Percentiles rank a stretch among this genome's conserved stretches.
Conservation (phyloP, 495 filamentous ascomycete species). For the Penicillium subrubescens region DNA sequence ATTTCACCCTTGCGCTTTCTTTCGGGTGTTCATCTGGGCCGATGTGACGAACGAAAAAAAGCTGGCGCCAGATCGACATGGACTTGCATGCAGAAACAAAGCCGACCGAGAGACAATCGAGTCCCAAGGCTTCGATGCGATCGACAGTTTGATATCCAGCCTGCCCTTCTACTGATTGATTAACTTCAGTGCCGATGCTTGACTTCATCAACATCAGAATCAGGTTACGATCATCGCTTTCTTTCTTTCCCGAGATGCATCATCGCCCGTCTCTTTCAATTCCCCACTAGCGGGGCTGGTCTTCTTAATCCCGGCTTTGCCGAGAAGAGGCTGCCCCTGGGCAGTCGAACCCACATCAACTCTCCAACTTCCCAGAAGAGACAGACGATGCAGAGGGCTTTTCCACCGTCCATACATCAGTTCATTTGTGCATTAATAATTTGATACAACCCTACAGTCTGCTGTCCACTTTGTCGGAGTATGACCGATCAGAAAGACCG, state of each 20-base stretch:
- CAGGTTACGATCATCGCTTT: not conserved
- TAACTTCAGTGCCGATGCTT: not conserved
- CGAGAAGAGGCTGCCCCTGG: not conserved
- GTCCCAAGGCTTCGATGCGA: not conserved
- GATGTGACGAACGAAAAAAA: constrained; percentile 2
- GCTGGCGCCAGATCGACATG: constrained; percentile 16
- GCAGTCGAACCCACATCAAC: not conserved
- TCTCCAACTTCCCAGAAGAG: not conserved
- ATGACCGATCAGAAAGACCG: not conserved
- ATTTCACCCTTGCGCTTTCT: not conserved
- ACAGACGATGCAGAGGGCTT: not conserved
- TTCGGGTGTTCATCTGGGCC: not conserved
- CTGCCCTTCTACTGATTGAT: not conserved
- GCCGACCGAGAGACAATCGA: not conserved
- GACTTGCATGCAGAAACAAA: not conserved
- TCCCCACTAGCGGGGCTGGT: not conserved
- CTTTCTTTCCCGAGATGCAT: not conserved
- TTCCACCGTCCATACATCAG: not conserved
- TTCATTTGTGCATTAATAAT: not conserved
- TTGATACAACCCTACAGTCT: not conserved
- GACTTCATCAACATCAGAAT: not conserved
- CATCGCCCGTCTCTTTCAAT: not conserved
- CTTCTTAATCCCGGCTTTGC: not conserved
- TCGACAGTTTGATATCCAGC: not conserved
- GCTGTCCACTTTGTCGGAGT: not conserved